phyloP scores from a whole-genome alignment of 2,329 filamentous ascomycete species.

The Pestalotiopsis fici region DNA sequence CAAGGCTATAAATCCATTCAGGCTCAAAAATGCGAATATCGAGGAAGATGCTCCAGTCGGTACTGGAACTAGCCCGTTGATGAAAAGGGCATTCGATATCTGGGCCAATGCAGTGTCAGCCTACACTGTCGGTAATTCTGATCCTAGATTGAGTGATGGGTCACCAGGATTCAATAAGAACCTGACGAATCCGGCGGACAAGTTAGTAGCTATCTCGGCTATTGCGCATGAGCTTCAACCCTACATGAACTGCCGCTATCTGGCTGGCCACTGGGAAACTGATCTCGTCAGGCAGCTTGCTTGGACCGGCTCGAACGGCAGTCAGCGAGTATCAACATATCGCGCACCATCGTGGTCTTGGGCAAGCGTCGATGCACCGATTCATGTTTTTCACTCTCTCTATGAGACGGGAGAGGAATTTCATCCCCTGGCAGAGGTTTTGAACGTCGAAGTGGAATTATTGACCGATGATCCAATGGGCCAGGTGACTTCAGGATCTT shows the following conservation, averaged over 20 bases:
- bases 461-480: not conserved
- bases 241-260: not conserved
- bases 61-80: not conserved
- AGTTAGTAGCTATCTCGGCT: not conserved
- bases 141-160: not conserved
- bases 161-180: not conserved
- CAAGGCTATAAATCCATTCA: too few relatives aligned
- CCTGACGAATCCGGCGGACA: not conserved
- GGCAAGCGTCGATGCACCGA: conserved; percentile 2
- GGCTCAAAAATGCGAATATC: too few relatives aligned
- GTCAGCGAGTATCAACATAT: not conserved
- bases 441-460: not conserved
- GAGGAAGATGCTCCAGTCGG: too few relatives aligned
- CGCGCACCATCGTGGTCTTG: conserved; percentile 7
- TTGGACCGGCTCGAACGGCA: not conserved
- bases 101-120: not conserved
- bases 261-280: not conserved
- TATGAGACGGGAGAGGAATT: not conserved
- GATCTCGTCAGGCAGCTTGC: not conserved
- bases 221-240: not conserved
- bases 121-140: not conserved
- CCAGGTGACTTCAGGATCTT: not conserved
- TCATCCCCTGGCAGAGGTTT: not conserved
- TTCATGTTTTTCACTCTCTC: not conserved
- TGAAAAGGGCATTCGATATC: not conserved